These are phyloP conservation scores for Diplodia mutila DNA, from an alignment of 2,329 filamentous ascomycete species.

Conservation along the genomic window DNA sequence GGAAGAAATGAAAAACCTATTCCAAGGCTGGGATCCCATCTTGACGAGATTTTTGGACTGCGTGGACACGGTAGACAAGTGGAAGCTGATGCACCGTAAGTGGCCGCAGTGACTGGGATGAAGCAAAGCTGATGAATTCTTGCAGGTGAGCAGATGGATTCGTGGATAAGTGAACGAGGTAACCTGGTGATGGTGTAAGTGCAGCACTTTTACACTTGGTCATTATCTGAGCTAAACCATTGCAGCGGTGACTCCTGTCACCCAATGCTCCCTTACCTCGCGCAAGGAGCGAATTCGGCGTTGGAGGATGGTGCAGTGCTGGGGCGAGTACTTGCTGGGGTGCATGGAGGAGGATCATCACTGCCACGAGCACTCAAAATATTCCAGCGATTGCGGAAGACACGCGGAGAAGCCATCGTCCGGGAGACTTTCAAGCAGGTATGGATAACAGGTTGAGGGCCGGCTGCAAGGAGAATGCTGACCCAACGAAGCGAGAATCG, in stretches of 20 bases:
- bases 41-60: conserved; percentile 51
- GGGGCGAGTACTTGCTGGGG: conserved; percentile 55
- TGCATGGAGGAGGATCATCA: background rate
- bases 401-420: conserved; percentile 59
- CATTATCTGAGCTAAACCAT: conserved; percentile 46
- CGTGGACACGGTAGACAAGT: conserved; percentile 67
- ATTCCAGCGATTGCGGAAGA: conserved; percentile 54
- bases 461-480: background rate
- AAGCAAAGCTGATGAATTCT: background rate
- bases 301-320: conserved; percentile 71
- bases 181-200: conserved; percentile 43
- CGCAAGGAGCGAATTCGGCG: conserved; percentile 63
- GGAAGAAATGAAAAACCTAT: conserved; percentile 64
- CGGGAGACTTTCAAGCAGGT: conserved; percentile 62
- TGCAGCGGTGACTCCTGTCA: conserved; percentile 38
- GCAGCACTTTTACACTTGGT: conserved; percentile 58
- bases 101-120: background rate
- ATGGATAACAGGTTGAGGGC: background rate
- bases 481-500: conserved; percentile 35
- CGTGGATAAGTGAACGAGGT: conserved; percentile 28
- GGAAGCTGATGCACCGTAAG: conserved; percentile 64
- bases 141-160: conserved; percentile 20
- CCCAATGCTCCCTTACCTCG: conserved; percentile 41
- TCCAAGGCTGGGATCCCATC: conserved; percentile 68
- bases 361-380: conserved; percentile 38